These are phyloP conservation scores for Taphrina deformans DNA, from an alignment of 1,139 yeast genomes.

Conservation along the genomic window DNA sequence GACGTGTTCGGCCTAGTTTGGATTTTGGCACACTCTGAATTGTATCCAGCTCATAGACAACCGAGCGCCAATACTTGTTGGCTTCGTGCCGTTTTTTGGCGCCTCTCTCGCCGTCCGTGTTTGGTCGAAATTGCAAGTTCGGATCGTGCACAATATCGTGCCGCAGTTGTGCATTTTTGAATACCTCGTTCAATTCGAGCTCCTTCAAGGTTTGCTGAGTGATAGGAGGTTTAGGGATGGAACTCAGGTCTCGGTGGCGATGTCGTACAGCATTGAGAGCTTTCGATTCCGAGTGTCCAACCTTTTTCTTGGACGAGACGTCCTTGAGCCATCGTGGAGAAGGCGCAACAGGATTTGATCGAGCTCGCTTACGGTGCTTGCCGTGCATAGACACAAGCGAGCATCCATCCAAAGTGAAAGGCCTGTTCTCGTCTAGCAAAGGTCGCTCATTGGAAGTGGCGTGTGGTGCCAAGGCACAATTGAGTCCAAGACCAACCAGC, in stretches of 20 bases:
- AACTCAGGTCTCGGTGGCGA: not conserved
- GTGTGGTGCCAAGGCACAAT: not conserved
- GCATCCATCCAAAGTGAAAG: not conserved
- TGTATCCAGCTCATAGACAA: slow-evolving; percentile 39
- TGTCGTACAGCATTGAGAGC: not conserved
- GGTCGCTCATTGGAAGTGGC: not conserved
- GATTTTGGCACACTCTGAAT: slow-evolving; percentile 47
- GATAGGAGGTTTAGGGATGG: slow-evolving; percentile 62
- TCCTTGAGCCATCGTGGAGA: not conserved
- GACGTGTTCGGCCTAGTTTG: slow-evolving; percentile 41
- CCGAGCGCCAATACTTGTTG: slow-evolving; percentile 69
- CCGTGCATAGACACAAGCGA: not conserved
- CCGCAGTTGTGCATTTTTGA: slow-evolving; percentile 87
- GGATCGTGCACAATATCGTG: slow-evolving; percentile 94
- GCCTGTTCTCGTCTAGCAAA: not conserved
- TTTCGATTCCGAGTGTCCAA: not conserved
- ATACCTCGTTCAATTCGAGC: slow-evolving; percentile 82
- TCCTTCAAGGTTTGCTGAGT: slow-evolving; percentile 79
- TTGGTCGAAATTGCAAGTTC: slow-evolving; percentile 86
- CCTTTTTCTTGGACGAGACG: not conserved
- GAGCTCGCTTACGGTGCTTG: not conserved
- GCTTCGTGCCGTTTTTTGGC: slow-evolving; percentile 70
- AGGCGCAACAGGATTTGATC: not conserved
- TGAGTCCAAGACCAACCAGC: not conserved
- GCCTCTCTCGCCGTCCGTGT: slow-evolving; percentile 88